Conservation (phyloP, 768 basidiomycete genomes). For the Strobilomyces confusus region DNA sequence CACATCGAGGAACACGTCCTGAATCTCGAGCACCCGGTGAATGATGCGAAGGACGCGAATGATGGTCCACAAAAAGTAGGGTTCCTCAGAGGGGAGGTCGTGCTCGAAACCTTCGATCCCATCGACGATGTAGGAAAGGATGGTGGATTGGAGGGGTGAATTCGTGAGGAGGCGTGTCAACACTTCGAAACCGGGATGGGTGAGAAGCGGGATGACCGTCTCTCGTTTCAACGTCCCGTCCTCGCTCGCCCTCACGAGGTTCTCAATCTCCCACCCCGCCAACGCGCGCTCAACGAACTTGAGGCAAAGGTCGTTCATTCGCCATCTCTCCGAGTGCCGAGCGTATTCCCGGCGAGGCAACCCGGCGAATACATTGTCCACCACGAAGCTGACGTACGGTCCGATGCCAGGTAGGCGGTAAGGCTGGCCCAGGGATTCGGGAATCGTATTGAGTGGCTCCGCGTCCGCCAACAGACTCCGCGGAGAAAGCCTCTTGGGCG, state of each 20-base stretch:
- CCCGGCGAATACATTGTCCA: slow-evolving; percentile 85
- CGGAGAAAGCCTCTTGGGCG: slow-evolving; percentile 66
- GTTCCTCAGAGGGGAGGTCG: slow-evolving; percentile 62
- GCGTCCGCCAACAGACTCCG: slow-evolving; percentile 55
- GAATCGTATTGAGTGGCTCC: slow-evolving; percentile 68
- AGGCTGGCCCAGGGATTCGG: slow-evolving; percentile 75
- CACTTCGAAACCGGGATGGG: slow-evolving; percentile 87
- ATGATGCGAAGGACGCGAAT: slow-evolving; percentile 79
- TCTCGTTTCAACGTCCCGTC: slow-evolving; percentile 51
- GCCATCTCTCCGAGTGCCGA: slow-evolving; percentile 76
- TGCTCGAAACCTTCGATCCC: slow-evolving; percentile 76
- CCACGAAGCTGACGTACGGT: slow-evolving; percentile 80
- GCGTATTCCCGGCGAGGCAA: slow-evolving; percentile 73
- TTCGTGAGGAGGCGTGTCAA: slow-evolving; percentile 74
- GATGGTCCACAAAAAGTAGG: slow-evolving; percentile 71
- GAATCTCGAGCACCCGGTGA: slow-evolving; percentile 76
- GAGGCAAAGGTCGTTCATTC: slow-evolving; percentile 79
- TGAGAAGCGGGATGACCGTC: slow-evolving; percentile 48
- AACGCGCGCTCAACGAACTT: slow-evolving; percentile 82
- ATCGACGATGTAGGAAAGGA: slow-evolving; percentile 79
- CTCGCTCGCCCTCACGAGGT: slow-evolving; percentile 56
- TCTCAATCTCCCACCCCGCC: slow-evolving; percentile 77
- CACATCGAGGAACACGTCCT: slow-evolving; percentile 87
- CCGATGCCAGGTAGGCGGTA: slow-evolving; percentile 77
- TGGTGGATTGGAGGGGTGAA: slow-evolving; percentile 63